Conservation (phyloP, 83 land plant species). For the Picea abies region DNA sequence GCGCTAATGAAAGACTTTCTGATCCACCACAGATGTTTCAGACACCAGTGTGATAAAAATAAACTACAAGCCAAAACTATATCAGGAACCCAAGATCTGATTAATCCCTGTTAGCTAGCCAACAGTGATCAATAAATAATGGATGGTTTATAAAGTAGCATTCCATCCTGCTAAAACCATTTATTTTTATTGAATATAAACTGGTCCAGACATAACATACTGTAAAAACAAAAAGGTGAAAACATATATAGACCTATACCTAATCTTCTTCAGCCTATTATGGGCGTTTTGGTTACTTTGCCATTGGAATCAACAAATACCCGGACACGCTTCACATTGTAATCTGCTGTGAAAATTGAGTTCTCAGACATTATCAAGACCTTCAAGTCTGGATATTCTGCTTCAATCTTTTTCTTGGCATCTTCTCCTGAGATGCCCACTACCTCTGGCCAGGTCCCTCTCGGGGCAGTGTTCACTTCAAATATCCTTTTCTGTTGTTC, state of each 20-base stretch:
- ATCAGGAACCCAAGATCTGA: too few species aligned
- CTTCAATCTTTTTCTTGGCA: constrained; percentile 5
- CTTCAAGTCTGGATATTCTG: background rate
- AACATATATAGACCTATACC: background rate
- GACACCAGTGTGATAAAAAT: too few species aligned
- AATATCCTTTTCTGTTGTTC: background rate
- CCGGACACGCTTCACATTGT: background rate
- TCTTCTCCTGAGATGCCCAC: background rate
- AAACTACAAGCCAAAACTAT: too few species aligned
- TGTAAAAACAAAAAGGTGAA: background rate
- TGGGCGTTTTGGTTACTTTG: background rate
- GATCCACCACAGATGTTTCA: too few species aligned
- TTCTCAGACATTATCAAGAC: background rate
- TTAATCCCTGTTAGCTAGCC: too few species aligned
- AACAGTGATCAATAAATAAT: too few species aligned
- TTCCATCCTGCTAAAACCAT: too few species aligned
- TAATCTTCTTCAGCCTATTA: background rate
- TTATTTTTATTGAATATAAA: background rate
- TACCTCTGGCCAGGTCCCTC: background rate
- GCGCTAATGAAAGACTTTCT: too few species aligned
- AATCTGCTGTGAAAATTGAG: background rate
- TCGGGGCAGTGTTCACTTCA: background rate
- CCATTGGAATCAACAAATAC: background rate
- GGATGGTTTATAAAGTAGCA: too few species aligned
- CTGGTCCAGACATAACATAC: background rate